These are phyloP conservation scores for Lepidium aucheri DNA, from an alignment of 345 rosid species.

Conservation along the genomic window DNA sequence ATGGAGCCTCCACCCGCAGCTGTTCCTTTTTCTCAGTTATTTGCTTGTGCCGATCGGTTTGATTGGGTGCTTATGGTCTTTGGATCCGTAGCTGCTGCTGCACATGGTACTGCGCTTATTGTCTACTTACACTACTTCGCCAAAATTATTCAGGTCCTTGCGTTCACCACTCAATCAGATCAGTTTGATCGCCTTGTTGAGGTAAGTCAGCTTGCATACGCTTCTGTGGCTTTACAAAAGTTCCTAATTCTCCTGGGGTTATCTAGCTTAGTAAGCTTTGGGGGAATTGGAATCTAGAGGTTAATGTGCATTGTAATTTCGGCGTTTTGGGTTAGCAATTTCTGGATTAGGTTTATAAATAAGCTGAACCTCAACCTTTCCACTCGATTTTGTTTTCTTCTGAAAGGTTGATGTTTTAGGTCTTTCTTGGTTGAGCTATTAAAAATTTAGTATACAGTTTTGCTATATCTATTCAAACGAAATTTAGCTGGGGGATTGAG, in stretches of 20 bases:
- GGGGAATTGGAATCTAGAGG: not conserved
- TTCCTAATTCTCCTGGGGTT: not conserved
- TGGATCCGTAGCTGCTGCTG: conserved; percentile 94
- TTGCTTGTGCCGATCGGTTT: conserved; percentile 77
- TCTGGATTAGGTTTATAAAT: not conserved
- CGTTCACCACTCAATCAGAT: conserved; percentile 4
- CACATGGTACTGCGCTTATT: conserved; percentile 92
- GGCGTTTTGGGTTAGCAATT: not conserved
- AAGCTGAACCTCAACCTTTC: not conserved
- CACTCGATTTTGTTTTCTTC: not conserved
- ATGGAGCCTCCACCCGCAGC: conserved; percentile 96
- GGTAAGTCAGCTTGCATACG: conserved; percentile 37
- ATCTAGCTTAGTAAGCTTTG: not conserved
- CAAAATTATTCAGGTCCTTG: conserved; percentile 62
- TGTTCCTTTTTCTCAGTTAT: conserved; percentile 80
- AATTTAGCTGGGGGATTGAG: not conserved
- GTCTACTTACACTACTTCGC: conserved; percentile 96
- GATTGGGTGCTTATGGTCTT: conserved; percentile 90
- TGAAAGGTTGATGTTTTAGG: not conserved
- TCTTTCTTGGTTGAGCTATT: not conserved
- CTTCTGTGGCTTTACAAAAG: not conserved
- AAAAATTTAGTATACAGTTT: not conserved
- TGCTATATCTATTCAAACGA: not conserved
- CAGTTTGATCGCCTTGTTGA: conserved; percentile 53
- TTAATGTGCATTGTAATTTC: not conserved